phyloP scores from a whole-genome alignment of 108 stramenopile genomes.

The Cylindrotheca fusiformis region DNA sequence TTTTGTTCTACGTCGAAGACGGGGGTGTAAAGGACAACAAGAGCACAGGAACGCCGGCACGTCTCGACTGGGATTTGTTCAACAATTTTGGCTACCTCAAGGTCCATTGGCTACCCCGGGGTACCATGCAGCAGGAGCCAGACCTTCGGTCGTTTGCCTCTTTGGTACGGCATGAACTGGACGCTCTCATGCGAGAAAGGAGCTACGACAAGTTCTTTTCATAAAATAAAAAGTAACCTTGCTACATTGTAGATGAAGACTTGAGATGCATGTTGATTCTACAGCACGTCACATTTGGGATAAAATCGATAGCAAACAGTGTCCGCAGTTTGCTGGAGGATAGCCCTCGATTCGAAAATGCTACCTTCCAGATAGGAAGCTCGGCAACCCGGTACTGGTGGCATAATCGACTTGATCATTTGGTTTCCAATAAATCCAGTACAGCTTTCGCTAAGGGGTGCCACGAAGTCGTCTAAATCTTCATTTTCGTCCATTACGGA shows the following conservation, averaged over 20 bases:
- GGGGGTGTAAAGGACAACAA: conserved; percentile 29
- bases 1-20: conserved; percentile 42
- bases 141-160: conserved; percentile 28
- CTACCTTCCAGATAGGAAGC: neutral
- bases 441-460: conserved; percentile 7
- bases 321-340: conserved; percentile 24
- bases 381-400: conserved; percentile 8
- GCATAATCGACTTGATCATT: conserved; percentile 15
- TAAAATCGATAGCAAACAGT: conserved; percentile 44
- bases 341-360: neutral
- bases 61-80: conserved; percentile 60
- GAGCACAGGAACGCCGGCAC: conserved; percentile 30
- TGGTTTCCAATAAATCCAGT: conserved; percentile 18
- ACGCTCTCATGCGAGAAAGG: conserved; percentile 26
- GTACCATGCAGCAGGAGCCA: conserved; percentile 25
- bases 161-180: conserved; percentile 50
- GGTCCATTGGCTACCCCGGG: conserved; percentile 46
- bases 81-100: conserved; percentile 48
- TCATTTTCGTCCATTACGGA: conserved; percentile 12
- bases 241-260: neutral
- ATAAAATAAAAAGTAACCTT: conserved; percentile 1
- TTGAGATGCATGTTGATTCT: neutral
- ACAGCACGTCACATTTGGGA: conserved; percentile 43
- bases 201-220: conserved; percentile 35
- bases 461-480: conserved; percentile 6